Percentiles rank a stretch among this genome's conserved stretches.
Conservation (phyloP, 768 basidiomycete genomes). For the Suillus clintonianus region DNA sequence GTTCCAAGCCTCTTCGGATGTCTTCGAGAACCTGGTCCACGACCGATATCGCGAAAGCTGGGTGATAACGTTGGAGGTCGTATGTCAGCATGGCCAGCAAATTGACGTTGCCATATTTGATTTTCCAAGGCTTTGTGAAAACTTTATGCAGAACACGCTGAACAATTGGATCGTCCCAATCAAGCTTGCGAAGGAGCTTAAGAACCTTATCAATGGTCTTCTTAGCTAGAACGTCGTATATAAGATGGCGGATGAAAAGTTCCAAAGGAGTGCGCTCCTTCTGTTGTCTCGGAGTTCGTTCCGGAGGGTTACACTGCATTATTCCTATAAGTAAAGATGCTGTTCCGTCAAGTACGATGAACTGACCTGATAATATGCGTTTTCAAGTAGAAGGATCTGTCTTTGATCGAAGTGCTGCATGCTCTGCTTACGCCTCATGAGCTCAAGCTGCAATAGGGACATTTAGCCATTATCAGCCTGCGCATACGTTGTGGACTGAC, state of each 20-base stretch:
- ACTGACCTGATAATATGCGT: constrained; percentile 93
- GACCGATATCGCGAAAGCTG: constrained; percentile 82
- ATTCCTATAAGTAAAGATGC: constrained; percentile 7
- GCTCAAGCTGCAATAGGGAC: constrained; percentile 64
- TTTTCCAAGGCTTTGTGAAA: constrained; percentile 98
- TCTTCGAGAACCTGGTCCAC: constrained; percentile 97
- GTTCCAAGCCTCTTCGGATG: constrained; percentile 85
- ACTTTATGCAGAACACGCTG: constrained; percentile 75
- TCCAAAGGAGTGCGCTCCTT: constrained; percentile 87
- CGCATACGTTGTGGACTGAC: constrained; percentile 38
- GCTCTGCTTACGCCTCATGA: constrained; percentile 93
- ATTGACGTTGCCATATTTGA: constrained; percentile 88
- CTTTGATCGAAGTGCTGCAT: constrained; percentile 92
- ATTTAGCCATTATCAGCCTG: neutral
- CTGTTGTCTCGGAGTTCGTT: constrained; percentile 81
- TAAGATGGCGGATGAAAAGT: constrained; percentile 92
- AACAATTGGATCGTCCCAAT: constrained; percentile 83
- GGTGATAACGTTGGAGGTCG: constrained; percentile 91
- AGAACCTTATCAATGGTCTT: constrained; percentile 96
- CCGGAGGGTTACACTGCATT: constrained; percentile 91
- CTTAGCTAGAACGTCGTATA: constrained; percentile 90
- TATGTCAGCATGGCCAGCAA: constrained; percentile 93
- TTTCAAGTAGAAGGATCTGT: constrained; percentile 87
- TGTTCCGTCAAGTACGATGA: neutral
- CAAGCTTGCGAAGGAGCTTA: constrained; percentile 87